Conservation (phyloP, 108 stramenopile genomes). For the Skeletonema potamos region DNA sequence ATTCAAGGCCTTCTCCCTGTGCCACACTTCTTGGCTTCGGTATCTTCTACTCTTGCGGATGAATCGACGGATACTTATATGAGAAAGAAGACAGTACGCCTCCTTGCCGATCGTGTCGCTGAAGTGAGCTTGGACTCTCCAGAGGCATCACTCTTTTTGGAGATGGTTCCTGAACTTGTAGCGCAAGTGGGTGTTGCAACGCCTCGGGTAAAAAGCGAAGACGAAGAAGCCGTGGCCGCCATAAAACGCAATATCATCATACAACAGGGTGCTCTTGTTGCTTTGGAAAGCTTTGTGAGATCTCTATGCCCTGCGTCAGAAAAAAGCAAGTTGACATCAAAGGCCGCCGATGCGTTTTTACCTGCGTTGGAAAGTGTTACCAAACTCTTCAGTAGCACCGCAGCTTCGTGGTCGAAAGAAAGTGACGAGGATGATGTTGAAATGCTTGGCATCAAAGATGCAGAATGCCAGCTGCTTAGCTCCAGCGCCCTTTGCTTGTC, state of each 20-base stretch:
- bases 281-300: slow-evolving; percentile 63
- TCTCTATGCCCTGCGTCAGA: slow-evolving; percentile 44
- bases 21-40: slow-evolving; percentile 81
- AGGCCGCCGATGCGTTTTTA: slow-evolving; percentile 40
- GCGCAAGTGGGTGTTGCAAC: slow-evolving; percentile 22
- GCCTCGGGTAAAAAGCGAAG: slow-evolving; percentile 4
- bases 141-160: slow-evolving; percentile 74
- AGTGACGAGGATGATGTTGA: slow-evolving; percentile 8
- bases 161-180: slow-evolving; percentile 69
- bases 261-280: slow-evolving; percentile 68
- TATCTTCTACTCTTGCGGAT: slow-evolving; percentile 61
- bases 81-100: slow-evolving; percentile 55
- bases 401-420: slow-evolving; percentile 30
- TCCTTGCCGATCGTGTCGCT: slow-evolving; percentile 66
- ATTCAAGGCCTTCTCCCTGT: slow-evolving; percentile 68
- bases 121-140: slow-evolving; percentile 47
- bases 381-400: slow-evolving; percentile 24
- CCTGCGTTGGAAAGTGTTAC: slow-evolving; percentile 43
- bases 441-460: slow-evolving; percentile 21
- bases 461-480: slow-evolving; percentile 49
- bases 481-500: slow-evolving; percentile 60
- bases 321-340: slow-evolving; percentile 18
- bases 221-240: slow-evolving; percentile 20
- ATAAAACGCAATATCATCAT: slow-evolving; percentile 37
- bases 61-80: slow-evolving; percentile 52